These are phyloP conservation scores for Davidsoniella neocaledoniae DNA, from an alignment of 2,329 filamentous ascomycete genomes.

Conservation along the genomic window DNA sequence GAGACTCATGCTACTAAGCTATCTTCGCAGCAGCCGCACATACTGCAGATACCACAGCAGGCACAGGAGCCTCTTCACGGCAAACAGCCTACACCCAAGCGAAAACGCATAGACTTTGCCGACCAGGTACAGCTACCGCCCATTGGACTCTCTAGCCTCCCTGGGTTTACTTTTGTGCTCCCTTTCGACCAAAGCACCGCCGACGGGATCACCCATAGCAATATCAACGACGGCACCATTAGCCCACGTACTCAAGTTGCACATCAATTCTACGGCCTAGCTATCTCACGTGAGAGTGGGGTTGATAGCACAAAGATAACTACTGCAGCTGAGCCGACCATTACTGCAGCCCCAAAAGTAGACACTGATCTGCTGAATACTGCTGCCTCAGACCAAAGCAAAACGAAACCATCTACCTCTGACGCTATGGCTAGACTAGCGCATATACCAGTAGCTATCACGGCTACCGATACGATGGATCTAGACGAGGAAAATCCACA, in stretches of 20 bases:
- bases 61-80: not conserved
- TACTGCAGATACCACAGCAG: too few relatives aligned
- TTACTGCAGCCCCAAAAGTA: not conserved
- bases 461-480: slow-evolving; percentile 6
- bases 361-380: not conserved
- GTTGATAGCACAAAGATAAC: not conserved
- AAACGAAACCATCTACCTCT: not conserved
- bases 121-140: slow-evolving; percentile 7
- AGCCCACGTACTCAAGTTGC: slow-evolving; percentile 10
- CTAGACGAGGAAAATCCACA: slow-evolving; percentile 4
- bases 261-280: slow-evolving; percentile 8
- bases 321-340: not conserved
- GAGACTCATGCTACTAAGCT: not conserved
- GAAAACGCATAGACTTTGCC: slow-evolving; percentile 2
- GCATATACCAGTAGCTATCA: not conserved
- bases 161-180: slow-evolving; percentile 5
- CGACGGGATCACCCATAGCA: not conserved
- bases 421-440: slow-evolving; percentile 9
- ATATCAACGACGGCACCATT: not conserved
- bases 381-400: not conserved
- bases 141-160: slow-evolving; percentile 1
- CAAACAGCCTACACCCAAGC: slow-evolving; percentile 3
- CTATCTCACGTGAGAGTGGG: slow-evolving; percentile 4
- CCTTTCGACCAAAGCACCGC: slow-evolving; percentile 3
- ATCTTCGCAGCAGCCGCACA: not conserved